Conservation (phyloP, 2,329 filamentous ascomycete genomes). For the Diaporthe sp. region DNA sequence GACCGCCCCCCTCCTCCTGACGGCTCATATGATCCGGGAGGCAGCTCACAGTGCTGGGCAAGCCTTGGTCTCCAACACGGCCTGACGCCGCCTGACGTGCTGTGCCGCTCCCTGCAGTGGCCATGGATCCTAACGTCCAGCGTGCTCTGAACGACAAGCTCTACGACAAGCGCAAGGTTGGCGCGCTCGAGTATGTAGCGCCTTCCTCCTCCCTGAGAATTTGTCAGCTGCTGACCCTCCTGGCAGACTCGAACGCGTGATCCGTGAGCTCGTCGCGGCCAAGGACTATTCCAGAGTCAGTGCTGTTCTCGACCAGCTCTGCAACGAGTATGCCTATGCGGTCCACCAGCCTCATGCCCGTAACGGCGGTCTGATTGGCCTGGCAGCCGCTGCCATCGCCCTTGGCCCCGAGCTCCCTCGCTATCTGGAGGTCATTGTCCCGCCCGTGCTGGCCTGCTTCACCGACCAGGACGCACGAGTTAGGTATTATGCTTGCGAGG, state of each 20-base stretch:
- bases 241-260: conserved; percentile 86
- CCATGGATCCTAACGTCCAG: conserved; percentile 91
- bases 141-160: conserved; percentile 97
- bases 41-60: conserved; percentile 16
- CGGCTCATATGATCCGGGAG: conserved; percentile 5
- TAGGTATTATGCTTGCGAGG: conserved; percentile 98
- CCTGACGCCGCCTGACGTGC: background rate
- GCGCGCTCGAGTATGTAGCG: conserved; percentile 87
- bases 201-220: background rate
- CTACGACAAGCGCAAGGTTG: conserved; percentile 97
- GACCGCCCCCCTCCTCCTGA: background rate
- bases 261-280: conserved; percentile 83
- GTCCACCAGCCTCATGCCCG: conserved; percentile 96
- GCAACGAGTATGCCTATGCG: conserved; percentile 97
- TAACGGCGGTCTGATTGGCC: conserved; percentile 94
- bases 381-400: conserved; percentile 96
- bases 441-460: conserved; percentile 96
- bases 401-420: conserved; percentile 90
- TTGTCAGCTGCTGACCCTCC: conserved; percentile 21
- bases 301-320: conserved; percentile 94
- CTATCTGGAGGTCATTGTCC: conserved; percentile 94
- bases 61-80: conserved; percentile 9
- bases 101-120: conserved; percentile 39
- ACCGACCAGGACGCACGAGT: conserved; percentile 98
- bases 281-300: conserved; percentile 86